phyloP scores from a whole-genome alignment of 345 rosid species.

The Heritiera littoralis region DNA sequence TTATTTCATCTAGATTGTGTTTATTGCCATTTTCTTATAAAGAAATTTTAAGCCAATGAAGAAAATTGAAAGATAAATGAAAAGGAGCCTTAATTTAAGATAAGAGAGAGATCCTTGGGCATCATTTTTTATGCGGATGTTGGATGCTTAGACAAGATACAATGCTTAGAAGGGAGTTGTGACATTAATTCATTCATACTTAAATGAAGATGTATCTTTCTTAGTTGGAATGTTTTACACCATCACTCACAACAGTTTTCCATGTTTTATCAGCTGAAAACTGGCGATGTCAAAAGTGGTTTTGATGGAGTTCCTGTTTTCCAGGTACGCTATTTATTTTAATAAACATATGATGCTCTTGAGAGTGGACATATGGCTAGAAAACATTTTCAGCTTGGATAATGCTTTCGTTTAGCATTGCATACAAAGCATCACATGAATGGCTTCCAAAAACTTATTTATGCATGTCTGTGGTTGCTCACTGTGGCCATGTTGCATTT shows the following conservation, averaged over 20 bases:
- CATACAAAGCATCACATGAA: neutral
- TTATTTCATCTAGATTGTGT: neutral
- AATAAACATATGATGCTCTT: neutral
- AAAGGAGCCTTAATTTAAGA: neutral
- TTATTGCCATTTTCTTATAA: neutral
- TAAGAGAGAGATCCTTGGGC: neutral
- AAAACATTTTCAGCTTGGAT: neutral
- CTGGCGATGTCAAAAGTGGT: constrained; percentile 52
- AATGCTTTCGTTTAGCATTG: neutral
- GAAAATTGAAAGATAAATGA: neutral
- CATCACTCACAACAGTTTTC: constrained; percentile 18
- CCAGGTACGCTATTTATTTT: constrained; percentile 53
- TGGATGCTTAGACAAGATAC: neutral
- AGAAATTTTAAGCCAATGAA: neutral
- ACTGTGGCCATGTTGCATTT: neutral
- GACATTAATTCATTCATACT: neutral
- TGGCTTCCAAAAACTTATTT: neutral
- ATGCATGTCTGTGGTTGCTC: constrained; percentile 3
- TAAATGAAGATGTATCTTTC: neutral
- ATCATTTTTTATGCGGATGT: neutral
- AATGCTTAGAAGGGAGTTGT: neutral
- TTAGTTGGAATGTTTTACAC: neutral
- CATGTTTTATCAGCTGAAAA: constrained; percentile 55
- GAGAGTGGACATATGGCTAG: neutral
- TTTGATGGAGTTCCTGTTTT: constrained; percentile 98